Conservation (phyloP, 2,329 filamentous ascomycete genomes). For the Cercospora nicotianae region DNA sequence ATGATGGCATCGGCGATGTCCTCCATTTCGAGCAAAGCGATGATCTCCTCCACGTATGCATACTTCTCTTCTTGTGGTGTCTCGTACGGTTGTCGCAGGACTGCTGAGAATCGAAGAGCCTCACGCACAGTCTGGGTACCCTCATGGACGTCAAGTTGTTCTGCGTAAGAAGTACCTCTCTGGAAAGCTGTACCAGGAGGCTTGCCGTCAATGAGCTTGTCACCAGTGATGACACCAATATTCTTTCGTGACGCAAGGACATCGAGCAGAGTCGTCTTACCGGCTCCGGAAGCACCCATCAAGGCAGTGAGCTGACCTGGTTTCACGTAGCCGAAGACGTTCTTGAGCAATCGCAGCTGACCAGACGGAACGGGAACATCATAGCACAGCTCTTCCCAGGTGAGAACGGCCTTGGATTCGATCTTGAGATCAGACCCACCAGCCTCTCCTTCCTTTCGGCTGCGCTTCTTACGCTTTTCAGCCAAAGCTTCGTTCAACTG, state of each 20-base stretch:
- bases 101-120: constrained; percentile 65
- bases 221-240: constrained; percentile 63
- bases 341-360: constrained; percentile 47
- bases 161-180: constrained; percentile 63
- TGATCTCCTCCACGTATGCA: constrained; percentile 65
- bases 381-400: constrained; percentile 54
- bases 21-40: constrained; percentile 65
- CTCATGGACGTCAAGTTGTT: constrained; percentile 66
- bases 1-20: constrained; percentile 67
- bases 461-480: constrained; percentile 59
- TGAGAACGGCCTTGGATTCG: constrained; percentile 56
- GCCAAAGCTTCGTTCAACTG: constrained; percentile 64
- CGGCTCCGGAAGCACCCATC: constrained; percentile 64
- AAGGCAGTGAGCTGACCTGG: constrained; percentile 53
- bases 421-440: constrained; percentile 52
- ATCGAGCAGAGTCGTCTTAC: constrained; percentile 82
- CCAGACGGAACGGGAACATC: constrained; percentile 52
- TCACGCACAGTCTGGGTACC: constrained; percentile 63
- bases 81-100: constrained; percentile 62
- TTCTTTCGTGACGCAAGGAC: constrained; percentile 68
- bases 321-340: constrained; percentile 52
- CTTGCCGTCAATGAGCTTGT: constrained; percentile 61
- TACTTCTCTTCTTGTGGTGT: constrained; percentile 61
- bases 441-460: constrained; percentile 45
- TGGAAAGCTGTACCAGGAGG: constrained; percentile 60